Percentiles rank a stretch among this genome's conserved stretches.
Evolutionary conservation across 352 stramenopile genomes (phyloP).

Genomic region (Globisporangium splendens): DNA sequence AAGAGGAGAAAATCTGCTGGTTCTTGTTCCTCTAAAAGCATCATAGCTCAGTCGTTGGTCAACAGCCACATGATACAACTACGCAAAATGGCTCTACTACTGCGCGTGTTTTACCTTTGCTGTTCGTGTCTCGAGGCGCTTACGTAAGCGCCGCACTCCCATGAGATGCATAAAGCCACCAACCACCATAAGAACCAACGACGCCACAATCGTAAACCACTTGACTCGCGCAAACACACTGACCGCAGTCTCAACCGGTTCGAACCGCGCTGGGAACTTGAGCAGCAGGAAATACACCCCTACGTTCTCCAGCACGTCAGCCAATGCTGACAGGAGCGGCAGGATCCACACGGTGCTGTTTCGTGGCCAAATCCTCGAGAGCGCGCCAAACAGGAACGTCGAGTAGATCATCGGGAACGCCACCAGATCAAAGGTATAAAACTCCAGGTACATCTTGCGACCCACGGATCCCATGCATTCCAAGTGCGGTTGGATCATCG

Average conservation of each 20-base stretch:
- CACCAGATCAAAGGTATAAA: slow-evolving; percentile 44
- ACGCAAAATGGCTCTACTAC: no score
- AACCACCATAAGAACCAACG: slow-evolving; percentile 19
- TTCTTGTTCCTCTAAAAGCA: no score
- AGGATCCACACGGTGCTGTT: slow-evolving; percentile 14
- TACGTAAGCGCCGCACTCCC: no score
- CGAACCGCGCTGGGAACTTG: slow-evolving; percentile 27
- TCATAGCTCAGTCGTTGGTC: no score
- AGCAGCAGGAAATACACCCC: slow-evolving; percentile 36
- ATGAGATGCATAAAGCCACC: slow-evolving; percentile 1
- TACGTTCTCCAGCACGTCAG: slow-evolving; percentile 44
- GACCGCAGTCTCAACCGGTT: slow-evolving; percentile 23
- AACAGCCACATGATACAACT: no score
- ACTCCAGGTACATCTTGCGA: slow-evolving; percentile 34
- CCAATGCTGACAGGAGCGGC: slow-evolving; percentile 24
- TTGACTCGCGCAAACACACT: slow-evolving; percentile 34
- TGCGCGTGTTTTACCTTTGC: no score
- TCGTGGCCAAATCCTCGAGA: slow-evolving; percentile 29
- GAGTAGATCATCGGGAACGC: slow-evolving; percentile 49
- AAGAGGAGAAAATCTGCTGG: no score
- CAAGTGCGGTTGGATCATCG: slow-evolving; percentile 31
- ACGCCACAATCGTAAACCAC: slow-evolving; percentile 25
- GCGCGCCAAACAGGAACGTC: slow-evolving; percentile 21
- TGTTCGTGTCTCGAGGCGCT: no score
- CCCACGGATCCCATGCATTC: slow-evolving; percentile 28